phyloP scores from a whole-genome alignment of 108 stramenopile species.

The Conticribra guillardii region DNA sequence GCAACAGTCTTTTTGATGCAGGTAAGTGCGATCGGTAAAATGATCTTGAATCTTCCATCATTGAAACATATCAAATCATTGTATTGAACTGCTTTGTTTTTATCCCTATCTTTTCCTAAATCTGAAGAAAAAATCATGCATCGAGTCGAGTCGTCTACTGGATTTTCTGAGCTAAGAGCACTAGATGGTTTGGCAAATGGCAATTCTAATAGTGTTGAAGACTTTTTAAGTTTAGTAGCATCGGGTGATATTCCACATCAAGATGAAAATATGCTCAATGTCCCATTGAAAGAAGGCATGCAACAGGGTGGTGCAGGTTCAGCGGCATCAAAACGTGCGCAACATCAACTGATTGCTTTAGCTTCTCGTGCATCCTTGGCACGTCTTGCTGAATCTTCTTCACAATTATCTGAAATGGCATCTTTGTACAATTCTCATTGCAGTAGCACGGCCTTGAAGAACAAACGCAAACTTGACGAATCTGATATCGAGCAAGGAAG shows the following conservation, averaged over 20 bases:
- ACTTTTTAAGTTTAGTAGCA: slow-evolving; percentile 87
- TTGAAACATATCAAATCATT: too few relatives aligned
- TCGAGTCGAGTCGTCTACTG: slow-evolving; percentile 69
- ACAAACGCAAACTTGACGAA: slow-evolving; percentile 5
- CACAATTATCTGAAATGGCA: slow-evolving; percentile 16
- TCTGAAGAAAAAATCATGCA: slow-evolving; percentile 35
- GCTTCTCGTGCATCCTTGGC: slow-evolving; percentile 13
- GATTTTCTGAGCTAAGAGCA: slow-evolving; percentile 71
- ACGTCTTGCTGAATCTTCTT: not conserved
- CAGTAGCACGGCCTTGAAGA: not conserved
- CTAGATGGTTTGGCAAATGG: slow-evolving; percentile 71
- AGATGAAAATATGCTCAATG: slow-evolving; percentile 79
- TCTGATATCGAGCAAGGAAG: not conserved
- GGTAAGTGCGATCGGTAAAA: too few relatives aligned
- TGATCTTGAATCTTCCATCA: too few relatives aligned
- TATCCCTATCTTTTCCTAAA: not conserved
- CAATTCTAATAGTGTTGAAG: slow-evolving; percentile 80
- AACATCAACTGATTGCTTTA: slow-evolving; percentile 33
- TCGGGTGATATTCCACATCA: slow-evolving; percentile 90
- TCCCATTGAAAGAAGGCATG: slow-evolving; percentile 67
- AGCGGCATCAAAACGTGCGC: slow-evolving; percentile 33
- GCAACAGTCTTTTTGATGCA: slow-evolving; percentile 34
- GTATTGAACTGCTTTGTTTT: not conserved
- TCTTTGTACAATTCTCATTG: not conserved
- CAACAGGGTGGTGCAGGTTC: slow-evolving; percentile 22